Evolutionary conservation across 2,329 filamentous ascomycete genomes (phyloP).

Genomic region (Lasiodiplodia sp.): DNA sequence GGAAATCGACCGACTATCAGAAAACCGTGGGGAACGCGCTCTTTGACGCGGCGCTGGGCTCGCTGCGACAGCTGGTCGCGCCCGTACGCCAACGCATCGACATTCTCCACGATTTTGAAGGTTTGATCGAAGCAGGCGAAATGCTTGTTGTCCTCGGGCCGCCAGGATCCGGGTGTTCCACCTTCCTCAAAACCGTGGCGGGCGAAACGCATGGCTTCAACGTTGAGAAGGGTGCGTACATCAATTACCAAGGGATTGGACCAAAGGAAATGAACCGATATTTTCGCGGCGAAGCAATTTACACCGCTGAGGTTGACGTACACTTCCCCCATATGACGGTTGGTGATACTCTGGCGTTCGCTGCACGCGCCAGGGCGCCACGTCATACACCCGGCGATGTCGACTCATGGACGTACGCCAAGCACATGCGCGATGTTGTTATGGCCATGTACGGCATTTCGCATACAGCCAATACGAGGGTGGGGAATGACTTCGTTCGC

Average conservation of each 20-base stretch:
- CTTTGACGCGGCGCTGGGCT: slow-evolving; percentile 44
- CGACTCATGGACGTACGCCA: slow-evolving; percentile 60
- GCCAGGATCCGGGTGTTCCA: slow-evolving; percentile 74
- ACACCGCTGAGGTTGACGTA: slow-evolving; percentile 81
- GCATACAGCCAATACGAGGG: slow-evolving; percentile 74
- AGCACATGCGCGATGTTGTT: slow-evolving; percentile 70
- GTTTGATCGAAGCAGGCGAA: slow-evolving; percentile 71
- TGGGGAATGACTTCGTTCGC: slow-evolving; percentile 76
- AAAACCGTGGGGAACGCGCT: slow-evolving; percentile 58
- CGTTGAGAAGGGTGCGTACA: slow-evolving; percentile 71
- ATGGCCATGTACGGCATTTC: slow-evolving; percentile 79
- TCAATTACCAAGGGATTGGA: slow-evolving; percentile 80
- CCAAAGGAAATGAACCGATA: slow-evolving; percentile 75
- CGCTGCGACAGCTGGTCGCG: no score
- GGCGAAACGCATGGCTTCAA: slow-evolving; percentile 82
- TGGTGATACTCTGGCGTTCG: slow-evolving; percentile 79
- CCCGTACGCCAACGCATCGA: slow-evolving; percentile 55
- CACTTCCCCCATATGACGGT: slow-evolving; percentile 79
- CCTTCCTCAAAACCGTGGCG: slow-evolving; percentile 80
- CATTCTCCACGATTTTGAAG: slow-evolving; percentile 72
- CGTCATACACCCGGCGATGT: slow-evolving; percentile 65
- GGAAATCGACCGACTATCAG: slow-evolving; percentile 58
- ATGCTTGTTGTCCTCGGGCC: slow-evolving; percentile 76
- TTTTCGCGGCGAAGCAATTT: slow-evolving; percentile 83
- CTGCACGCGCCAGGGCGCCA: slow-evolving; percentile 72